phyloP scores from a whole-genome alignment of 2,329 filamentous ascomycete genomes.

The Colletotrichum graminicola region DNA sequence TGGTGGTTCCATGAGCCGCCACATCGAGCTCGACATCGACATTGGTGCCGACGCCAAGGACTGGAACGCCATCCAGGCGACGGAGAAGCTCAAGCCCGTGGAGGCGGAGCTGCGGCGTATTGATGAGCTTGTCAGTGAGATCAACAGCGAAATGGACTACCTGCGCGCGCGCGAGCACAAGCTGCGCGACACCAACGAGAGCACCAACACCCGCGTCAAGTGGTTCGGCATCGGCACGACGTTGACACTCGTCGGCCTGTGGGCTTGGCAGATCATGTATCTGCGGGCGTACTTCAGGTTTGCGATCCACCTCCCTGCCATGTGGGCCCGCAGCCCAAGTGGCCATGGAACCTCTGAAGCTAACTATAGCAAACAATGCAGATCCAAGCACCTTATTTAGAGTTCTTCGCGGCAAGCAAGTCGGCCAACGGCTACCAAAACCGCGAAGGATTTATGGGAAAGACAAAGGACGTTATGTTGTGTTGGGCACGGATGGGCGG shows the following conservation, averaged over 20 bases:
- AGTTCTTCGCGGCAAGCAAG: slow-evolving; percentile 1
- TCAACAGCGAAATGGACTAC: slow-evolving; percentile 97
- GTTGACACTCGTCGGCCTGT: slow-evolving; percentile 87
- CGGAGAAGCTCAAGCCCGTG: slow-evolving; percentile 97
- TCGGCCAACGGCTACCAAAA: slow-evolving; percentile 1
- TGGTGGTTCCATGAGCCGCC: slow-evolving; percentile 68
- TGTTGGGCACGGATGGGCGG: slow-evolving; percentile 10
- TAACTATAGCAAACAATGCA: slow-evolving; percentile 47
- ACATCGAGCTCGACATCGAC: slow-evolving; percentile 93
- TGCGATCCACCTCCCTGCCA: slow-evolving; percentile 21
- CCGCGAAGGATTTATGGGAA: slow-evolving; percentile 26
- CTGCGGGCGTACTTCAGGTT: slow-evolving; percentile 95
- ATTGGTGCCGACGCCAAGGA: slow-evolving; percentile 98
- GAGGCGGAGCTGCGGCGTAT: slow-evolving; percentile 94
- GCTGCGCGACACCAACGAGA: slow-evolving; percentile 98
- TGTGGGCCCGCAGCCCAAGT: not conserved
- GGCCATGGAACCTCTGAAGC: not conserved
- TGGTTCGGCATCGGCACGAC: slow-evolving; percentile 98
- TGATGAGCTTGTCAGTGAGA: slow-evolving; percentile 89
- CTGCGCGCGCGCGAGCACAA: slow-evolving; percentile 91
- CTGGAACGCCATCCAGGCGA: slow-evolving; percentile 95
- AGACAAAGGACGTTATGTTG: slow-evolving; percentile 6
- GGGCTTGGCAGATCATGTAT: slow-evolving; percentile 98
- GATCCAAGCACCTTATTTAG: slow-evolving; percentile 78
- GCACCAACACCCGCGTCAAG: slow-evolving; percentile 98